Evolutionary conservation across 2,329 filamentous ascomycete genomes (phyloP), one percentile per base, ranked within the genome.

Genomic region (Lasiodiplodia citricola): DNA sequence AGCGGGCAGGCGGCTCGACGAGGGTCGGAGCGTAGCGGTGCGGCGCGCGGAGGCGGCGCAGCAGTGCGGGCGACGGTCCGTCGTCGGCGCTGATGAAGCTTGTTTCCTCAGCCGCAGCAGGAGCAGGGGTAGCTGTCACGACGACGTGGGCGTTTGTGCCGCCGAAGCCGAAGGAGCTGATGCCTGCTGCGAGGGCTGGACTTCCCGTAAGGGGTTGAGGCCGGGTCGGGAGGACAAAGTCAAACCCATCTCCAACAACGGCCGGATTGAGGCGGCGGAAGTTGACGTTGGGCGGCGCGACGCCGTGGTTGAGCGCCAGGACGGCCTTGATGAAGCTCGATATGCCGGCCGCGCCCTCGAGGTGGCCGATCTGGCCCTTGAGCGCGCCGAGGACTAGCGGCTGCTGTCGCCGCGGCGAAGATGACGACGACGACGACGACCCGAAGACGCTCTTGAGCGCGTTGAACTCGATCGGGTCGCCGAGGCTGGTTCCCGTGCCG

Each of bases 401-500:
- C 83, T 79, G 47, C 7, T 4, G 55, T 83, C 78, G 21, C 68
- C 70, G 4, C 23, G 28, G 6, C 1, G 28, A 28, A 4, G 28
- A 28, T 3, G 25, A 28, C 4, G 25, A 28, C 25, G 25, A 28
- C 25, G 25, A 28, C 5, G 25, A 6, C 72, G 66, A 1, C 69
- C 35, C 5, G 44, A 77, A 75, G 0, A 70, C 68, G 2, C 21
- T n/a, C 1, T 54, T 13, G 44, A 77, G 73, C 13, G 74, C 74
- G 10, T 60, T 57, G n/a, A 73, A 76, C 1, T 87, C 87, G 8
- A 72, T 74, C 8, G 74, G 73, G 65, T 77, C 75, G 10, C 87
- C 87, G 2, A 85, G 86, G 31, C 84, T 82, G 0, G 88, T 90
- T 3, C 87, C 88, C 0, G 87, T 90, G 7, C 88, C 88, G 71